Evolutionary conservation across 805 yeast genomes (phyloP).

Genomic region (Pichia nakasei): DNA sequence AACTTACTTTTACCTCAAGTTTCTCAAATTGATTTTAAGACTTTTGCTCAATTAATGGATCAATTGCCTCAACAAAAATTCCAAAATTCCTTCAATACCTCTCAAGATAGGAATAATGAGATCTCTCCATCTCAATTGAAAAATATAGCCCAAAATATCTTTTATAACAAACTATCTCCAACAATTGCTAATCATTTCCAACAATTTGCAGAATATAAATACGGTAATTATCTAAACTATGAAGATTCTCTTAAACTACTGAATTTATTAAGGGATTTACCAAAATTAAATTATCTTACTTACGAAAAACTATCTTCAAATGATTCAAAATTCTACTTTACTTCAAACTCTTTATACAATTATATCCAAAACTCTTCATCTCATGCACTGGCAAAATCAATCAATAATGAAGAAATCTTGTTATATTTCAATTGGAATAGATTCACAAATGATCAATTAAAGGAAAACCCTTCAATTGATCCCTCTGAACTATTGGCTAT

Average conservation of each 20-base stretch:
- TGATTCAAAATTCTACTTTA: slow-evolving; percentile 11
- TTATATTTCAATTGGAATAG: slow-evolving; percentile 30
- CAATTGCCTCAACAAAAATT: slow-evolving; percentile 24
- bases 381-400: slow-evolving; percentile 6
- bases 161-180: slow-evolving; percentile 23
- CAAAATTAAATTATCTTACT: slow-evolving; percentile 25
- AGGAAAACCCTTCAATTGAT: slow-evolving; percentile 18
- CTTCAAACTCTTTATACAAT: slow-evolving; percentile 19
- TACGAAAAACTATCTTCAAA: slow-evolving; percentile 18
- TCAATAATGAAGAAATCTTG: slow-evolving; percentile 22
- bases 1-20: slow-evolving; percentile 1
- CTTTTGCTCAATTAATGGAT: slow-evolving; percentile 18
- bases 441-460: slow-evolving; percentile 20
- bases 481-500: slow-evolving; percentile 28
- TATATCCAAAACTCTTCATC: slow-evolving; percentile 15
- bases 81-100: slow-evolving; percentile 11
- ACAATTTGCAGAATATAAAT: slow-evolving; percentile 24
- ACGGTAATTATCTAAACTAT: slow-evolving; percentile 37
- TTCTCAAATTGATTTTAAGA: slow-evolving; percentile 2
- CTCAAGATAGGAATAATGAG: slow-evolving; percentile 9
- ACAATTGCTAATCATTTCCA: slow-evolving; percentile 62
- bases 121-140: slow-evolving; percentile 17
- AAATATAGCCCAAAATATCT: slow-evolving; percentile 17
- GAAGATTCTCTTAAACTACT: slow-evolving; percentile 40
- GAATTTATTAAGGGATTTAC: slow-evolving; percentile 33